Conservation (phyloP, 2,329 filamentous ascomycete species). For the Fusarium kyushuense region DNA sequence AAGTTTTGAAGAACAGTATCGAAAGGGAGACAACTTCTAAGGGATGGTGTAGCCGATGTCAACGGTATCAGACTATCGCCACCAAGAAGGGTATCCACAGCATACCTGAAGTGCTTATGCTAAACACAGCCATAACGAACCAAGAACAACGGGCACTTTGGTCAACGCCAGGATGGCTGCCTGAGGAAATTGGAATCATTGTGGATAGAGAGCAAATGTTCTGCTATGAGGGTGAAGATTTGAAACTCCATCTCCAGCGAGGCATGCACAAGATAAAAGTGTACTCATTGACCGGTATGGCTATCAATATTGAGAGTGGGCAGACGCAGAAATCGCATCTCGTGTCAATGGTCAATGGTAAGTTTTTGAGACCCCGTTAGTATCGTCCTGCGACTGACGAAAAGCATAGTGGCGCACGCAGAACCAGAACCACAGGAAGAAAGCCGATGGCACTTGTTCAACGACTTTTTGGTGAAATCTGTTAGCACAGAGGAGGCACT, state of each 20-base stretch:
- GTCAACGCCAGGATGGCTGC: conserved; percentile 90
- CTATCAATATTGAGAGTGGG: conserved; percentile 88
- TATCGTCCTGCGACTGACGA: conserved; percentile 42
- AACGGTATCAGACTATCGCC: conserved; percentile 87
- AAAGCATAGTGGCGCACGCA: conserved; percentile 71
- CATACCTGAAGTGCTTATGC: conserved; percentile 85
- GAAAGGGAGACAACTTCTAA: conserved; percentile 89
- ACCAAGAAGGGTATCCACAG: conserved; percentile 86
- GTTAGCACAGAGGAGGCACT: conserved; percentile 86
- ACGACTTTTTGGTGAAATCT: conserved; percentile 91
- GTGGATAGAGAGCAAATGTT: conserved; percentile 92
- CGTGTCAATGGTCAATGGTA: conserved; percentile 89
- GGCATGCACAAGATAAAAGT: conserved; percentile 85
- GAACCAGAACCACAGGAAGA: conserved; percentile 68
- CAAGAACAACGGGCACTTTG: conserved; percentile 84
- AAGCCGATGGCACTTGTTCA: conserved; percentile 94
- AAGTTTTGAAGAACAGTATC: conserved; percentile 91
- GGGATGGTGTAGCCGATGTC: conserved; percentile 93
- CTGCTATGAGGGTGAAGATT: conserved; percentile 92
- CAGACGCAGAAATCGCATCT: conserved; percentile 90
- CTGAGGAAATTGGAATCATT: conserved; percentile 92
- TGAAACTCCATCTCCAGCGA: conserved; percentile 82
- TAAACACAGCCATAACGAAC: conserved; percentile 82
- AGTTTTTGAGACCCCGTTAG: not conserved
- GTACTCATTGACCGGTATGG: conserved; percentile 91